Conservation (phyloP, 2,329 filamentous ascomycete genomes). For the Trichoderma asperellum region DNA sequence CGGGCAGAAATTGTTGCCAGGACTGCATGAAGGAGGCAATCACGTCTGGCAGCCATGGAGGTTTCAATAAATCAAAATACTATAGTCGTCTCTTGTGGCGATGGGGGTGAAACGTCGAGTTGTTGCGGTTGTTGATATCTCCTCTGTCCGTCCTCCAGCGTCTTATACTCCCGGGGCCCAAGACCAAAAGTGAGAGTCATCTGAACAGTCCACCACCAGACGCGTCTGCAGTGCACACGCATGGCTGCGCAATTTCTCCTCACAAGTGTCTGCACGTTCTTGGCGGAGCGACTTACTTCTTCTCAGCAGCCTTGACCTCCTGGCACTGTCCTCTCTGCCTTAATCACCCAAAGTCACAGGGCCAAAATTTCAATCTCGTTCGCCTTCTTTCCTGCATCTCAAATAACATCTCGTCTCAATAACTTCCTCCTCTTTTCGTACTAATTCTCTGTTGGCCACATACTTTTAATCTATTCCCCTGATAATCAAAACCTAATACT, state of each 20-base stretch:
- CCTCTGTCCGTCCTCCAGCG: neutral
- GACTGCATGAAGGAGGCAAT: neutral
- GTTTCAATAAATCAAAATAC: neutral
- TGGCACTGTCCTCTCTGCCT: neutral
- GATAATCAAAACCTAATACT: neutral
- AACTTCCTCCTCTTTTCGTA: neutral
- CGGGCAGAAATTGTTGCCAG: neutral
- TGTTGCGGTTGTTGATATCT: no score
- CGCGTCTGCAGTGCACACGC: neutral
- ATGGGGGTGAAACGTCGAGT: neutral
- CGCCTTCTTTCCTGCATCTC: neutral
- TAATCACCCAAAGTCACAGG: neutral
- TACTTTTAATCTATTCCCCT: neutral
- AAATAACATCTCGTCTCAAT: neutral
- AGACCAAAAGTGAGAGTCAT: conserved; percentile 5
- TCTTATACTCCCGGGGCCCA: neutral
- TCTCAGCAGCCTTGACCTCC: neutral
- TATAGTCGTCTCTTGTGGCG: neutral
- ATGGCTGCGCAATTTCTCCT: neutral
- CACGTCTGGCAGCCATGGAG: neutral
- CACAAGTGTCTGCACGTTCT: neutral
- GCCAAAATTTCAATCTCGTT: neutral
- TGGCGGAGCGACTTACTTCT: neutral
- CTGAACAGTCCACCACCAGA: conserved; percentile 17
- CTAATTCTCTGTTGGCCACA: neutral